Percentiles rank a stretch among this genome's conserved stretches.
These are phyloP conservation scores for Yamadazyma aaseri DNA, from an alignment of 1,139 yeast genomes.

Conservation along the genomic window DNA sequence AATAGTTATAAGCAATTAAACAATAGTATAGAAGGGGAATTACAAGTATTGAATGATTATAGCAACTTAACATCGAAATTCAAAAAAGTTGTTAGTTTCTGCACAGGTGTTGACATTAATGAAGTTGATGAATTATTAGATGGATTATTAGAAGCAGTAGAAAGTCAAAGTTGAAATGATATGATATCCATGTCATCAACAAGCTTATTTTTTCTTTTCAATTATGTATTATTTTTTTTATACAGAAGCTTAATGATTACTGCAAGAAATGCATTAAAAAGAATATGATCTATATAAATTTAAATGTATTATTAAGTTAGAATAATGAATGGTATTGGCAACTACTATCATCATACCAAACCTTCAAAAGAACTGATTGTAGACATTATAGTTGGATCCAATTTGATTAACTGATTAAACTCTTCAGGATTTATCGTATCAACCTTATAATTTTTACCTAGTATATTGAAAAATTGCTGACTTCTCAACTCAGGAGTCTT, in stretches of 20 bases:
- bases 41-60: conserved; percentile 46
- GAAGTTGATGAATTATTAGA: conserved; percentile 83
- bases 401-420: conserved; percentile 75
- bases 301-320: too few species aligned
- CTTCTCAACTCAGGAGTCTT: conserved; percentile 88
- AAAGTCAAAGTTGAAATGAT: conserved; percentile 40
- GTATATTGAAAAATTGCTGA: conserved; percentile 69
- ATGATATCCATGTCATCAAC: too few species aligned
- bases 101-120: conserved; percentile 75
- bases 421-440: conserved; percentile 71
- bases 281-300: too few species aligned
- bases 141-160: conserved; percentile 87
- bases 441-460: conserved; percentile 70
- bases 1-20: conserved; percentile 61
- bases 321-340: too few species aligned
- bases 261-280: too few species aligned
- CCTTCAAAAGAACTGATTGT: conserved; percentile 83
- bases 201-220: conserved; percentile 1
- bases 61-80: conserved; percentile 77
- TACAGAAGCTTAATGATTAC: background rate
- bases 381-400: conserved; percentile 77
- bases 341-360: conserved; percentile 50
- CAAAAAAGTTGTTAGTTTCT: conserved; percentile 83
- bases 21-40: conserved; percentile 48
- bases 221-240: conserved; percentile 4